Conservation (phyloP, 352 stramenopile genomes). For the Phytophthora sp. region DNA sequence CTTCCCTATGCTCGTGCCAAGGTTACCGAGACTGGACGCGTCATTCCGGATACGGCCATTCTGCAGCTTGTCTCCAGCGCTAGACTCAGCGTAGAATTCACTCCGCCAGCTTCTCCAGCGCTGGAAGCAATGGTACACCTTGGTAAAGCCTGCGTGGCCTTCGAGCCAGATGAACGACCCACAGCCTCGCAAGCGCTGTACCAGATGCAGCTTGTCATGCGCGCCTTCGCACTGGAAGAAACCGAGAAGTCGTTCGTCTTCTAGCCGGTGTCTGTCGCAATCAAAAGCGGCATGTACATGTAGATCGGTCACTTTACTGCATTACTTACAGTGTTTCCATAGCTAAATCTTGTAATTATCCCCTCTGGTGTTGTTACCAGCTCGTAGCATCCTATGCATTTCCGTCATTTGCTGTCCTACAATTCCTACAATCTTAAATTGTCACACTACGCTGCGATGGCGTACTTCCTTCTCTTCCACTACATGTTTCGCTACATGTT, state of each 20-base stretch:
- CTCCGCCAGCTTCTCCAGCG: constrained; percentile 32
- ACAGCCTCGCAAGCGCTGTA: constrained; percentile 63
- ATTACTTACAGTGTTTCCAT: constrained; percentile 13
- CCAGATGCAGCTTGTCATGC: constrained; percentile 52
- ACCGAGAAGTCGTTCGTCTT: constrained; percentile 38
- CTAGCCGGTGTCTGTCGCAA: not conserved
- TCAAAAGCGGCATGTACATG: constrained; percentile 1
- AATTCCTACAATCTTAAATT: constrained; percentile 31
- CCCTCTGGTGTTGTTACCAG: constrained; percentile 8
- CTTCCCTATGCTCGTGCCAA: constrained; percentile 43
- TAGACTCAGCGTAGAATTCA: constrained; percentile 36
- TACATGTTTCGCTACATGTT: constrained; percentile 7
- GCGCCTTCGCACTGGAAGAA: constrained; percentile 41
- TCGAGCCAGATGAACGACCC: constrained; percentile 58
- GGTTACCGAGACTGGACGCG: constrained; percentile 32
- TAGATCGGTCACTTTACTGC: constrained; percentile 1
- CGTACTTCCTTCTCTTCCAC: constrained; percentile 10
- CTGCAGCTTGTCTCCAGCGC: constrained; percentile 43
- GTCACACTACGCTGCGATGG: constrained; percentile 20
- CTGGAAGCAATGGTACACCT: constrained; percentile 42
- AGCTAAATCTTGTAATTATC: constrained; percentile 40
- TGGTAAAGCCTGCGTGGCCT: constrained; percentile 48
- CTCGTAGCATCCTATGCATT: no score
- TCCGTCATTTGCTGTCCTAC: no score
- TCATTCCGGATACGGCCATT: constrained; percentile 38